A percentile compares a stretch with the other conserved stretches of the same genome.
Evolutionary conservation across 2,329 filamentous ascomycete species (phyloP).

Genomic region (Xylaria polymorpha): DNA sequence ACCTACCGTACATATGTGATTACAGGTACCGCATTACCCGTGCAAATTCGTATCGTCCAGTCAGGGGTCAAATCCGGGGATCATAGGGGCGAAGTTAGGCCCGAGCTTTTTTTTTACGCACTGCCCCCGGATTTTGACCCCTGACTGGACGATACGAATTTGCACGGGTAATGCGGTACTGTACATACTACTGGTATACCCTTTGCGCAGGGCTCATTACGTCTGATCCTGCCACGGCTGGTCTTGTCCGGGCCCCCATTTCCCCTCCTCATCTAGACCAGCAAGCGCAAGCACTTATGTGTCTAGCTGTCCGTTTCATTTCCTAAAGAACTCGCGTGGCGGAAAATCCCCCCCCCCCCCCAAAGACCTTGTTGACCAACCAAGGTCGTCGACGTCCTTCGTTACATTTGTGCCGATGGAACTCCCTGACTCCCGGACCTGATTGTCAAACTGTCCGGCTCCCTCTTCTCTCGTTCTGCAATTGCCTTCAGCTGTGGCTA

Average conservation of each 20-base stretch:
- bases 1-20: too few relatives aligned
- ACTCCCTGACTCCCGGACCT: not conserved
- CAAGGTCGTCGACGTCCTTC: conserved; percentile 6
- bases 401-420: conserved; percentile 2
- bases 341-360: not conserved
- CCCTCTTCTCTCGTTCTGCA: not conserved
- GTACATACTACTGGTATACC: too few relatives aligned
- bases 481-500: conserved; percentile 1
- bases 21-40: too few relatives aligned
- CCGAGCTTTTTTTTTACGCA: too few relatives aligned
- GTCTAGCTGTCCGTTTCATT: conserved; percentile 10
- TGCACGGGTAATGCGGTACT: too few relatives aligned
- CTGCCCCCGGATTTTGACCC: too few relatives aligned
- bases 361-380: not conserved
- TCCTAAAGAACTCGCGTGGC: not conserved
- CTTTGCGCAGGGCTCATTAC: not conserved
- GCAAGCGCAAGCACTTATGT: not conserved
- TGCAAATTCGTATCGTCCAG: too few relatives aligned
- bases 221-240: conserved; percentile 27
- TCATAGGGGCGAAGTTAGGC: too few relatives aligned
- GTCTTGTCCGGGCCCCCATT: conserved; percentile 9
- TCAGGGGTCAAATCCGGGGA: too few relatives aligned
- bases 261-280: conserved; percentile 9
- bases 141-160: too few relatives aligned
- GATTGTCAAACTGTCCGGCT: not conserved